Percentiles rank a stretch among this genome's conserved stretches.
These are phyloP conservation scores for Tagetes erecta DNA, from an alignment of 129 eudicot genomes.

Conservation along the genomic window DNA sequence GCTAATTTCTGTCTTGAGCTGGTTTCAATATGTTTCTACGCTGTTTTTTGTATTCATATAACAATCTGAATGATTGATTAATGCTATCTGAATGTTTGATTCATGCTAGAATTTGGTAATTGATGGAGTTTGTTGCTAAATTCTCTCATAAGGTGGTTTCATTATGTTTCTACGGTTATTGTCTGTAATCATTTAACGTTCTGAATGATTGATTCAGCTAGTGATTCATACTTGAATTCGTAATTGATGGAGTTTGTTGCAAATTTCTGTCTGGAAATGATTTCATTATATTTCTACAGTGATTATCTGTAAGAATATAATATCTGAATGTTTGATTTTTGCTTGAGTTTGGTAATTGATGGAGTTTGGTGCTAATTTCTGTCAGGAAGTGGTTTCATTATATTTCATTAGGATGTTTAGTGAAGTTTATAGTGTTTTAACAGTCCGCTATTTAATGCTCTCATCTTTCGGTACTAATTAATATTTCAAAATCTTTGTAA, in stretches of 20 bases:
- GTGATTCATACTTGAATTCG: background rate
- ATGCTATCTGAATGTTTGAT: background rate
- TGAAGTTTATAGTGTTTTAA: background rate
- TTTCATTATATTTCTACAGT: background rate
- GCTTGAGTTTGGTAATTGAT: background rate
- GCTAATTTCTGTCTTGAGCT: background rate
- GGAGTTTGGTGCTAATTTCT: background rate
- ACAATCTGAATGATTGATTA: no score
- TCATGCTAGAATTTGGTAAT: background rate
- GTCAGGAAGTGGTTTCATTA: constrained; percentile 2
- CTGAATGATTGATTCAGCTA: background rate
- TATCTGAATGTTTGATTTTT: background rate
- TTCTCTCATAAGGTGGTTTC: background rate
- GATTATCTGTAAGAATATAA: background rate
- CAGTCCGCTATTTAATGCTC: background rate
- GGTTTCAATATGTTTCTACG: background rate
- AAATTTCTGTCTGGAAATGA: background rate
- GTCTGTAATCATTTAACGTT: background rate
- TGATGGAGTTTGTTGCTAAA: background rate
- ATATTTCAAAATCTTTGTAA: constrained; percentile 16
- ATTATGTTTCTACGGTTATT: background rate
- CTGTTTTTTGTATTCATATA: background rate
- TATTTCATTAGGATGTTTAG: background rate
- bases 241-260: background rate
- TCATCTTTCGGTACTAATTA: constrained; percentile 16